Base-by-base conservation (phyloP, 495 filamentous ascomycete species). In the Lepidopterella palustris region DNA sequence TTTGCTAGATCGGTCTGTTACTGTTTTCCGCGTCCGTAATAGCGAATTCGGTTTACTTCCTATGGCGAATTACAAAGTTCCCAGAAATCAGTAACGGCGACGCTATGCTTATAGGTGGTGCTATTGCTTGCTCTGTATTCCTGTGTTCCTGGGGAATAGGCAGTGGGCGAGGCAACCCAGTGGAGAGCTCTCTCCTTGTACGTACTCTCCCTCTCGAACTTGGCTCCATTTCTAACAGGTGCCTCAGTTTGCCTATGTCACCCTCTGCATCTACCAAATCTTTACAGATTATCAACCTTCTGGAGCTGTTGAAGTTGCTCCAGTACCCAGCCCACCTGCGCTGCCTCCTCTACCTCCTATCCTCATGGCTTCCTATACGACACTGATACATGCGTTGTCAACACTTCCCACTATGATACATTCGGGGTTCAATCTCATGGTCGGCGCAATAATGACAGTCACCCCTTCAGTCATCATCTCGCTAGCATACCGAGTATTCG, bases 341-440 rank as follows among this genome's bases (percentile, higher is more conserved):
- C 93, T 98, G 55, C 93, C 93, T 3, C 93, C 93, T 4, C 80
- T 98, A 5, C 93, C 93, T 1, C 93, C 93, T 0, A 91, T 97
- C 50, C 88, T 98, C 70, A 97, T 98, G 93, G 92, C 91, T n/a
- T 96, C 91, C 26, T 98, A 96, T 74, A 89, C 88, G 39, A 96
- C 92, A 2, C 74, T 97, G 20, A 73, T 96, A 28, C 87, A 95
- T 60, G 80, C 89, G n/a, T 77, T 98, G 32, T 87, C 87, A 29
- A 83, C 82, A 9, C 78, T 98, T 18, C 93, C 93, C 0, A 85
- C 83, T 0, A 90, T 89, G 45, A 83, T 95, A 5, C 88, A 87
- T 68, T 89, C 91, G 0, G 85, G 84, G 0, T 87, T 95, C 70
- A 88, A 85, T 69, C 93, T 97, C 65, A 83, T 96, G 61, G 81